Evolutionary conservation across 345 rosid genomes (phyloP).

Genomic region (Jatropha curcas): DNA sequence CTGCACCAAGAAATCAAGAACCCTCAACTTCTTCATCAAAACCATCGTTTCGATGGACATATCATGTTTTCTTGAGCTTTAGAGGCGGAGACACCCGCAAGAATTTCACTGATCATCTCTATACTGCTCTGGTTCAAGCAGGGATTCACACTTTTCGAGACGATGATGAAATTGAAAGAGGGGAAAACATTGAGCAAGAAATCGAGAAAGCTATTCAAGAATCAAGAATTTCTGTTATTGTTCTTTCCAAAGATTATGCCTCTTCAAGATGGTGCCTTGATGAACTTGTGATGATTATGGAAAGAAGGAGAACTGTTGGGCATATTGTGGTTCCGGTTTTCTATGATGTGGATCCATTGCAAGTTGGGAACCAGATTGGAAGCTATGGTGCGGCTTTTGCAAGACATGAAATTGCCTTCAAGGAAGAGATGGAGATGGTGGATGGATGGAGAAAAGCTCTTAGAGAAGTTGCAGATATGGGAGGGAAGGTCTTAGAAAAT

Average conservation of each 20-base stretch:
- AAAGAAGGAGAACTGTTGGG: conserved; percentile 1
- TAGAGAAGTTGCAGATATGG: conserved; percentile 11
- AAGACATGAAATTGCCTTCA: conserved; percentile 5
- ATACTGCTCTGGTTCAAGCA: conserved; percentile 10
- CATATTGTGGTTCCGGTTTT: conserved; percentile 7
- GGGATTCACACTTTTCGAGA: conserved; percentile 13
- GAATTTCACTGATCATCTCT: conserved; percentile 15
- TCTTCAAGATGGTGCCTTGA: conserved; percentile 21
- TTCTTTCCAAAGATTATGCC: conserved; percentile 14
- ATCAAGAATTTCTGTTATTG: conserved; percentile 4
- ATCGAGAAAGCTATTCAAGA: conserved; percentile 6
- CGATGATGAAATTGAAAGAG: conserved; percentile 11
- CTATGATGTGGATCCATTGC: conserved; percentile 7
- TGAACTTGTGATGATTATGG: conserved; percentile 17
- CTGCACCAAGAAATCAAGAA: background rate
- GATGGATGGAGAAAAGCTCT: conserved; percentile 11
- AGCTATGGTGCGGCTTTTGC: conserved; percentile 8
- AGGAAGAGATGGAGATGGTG: background rate
- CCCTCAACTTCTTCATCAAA: too few relatives aligned
- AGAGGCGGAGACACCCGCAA: conserved; percentile 18
- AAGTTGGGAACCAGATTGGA: conserved; percentile 3
- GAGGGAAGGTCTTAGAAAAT: conserved; percentile 19
- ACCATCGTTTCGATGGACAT: background rate
- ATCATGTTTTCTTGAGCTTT: conserved; percentile 16
- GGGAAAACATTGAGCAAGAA: conserved; percentile 7